Base-by-base conservation (phyloP, 2,329 filamentous ascomycete species). In the Xylaria sp. region DNA sequence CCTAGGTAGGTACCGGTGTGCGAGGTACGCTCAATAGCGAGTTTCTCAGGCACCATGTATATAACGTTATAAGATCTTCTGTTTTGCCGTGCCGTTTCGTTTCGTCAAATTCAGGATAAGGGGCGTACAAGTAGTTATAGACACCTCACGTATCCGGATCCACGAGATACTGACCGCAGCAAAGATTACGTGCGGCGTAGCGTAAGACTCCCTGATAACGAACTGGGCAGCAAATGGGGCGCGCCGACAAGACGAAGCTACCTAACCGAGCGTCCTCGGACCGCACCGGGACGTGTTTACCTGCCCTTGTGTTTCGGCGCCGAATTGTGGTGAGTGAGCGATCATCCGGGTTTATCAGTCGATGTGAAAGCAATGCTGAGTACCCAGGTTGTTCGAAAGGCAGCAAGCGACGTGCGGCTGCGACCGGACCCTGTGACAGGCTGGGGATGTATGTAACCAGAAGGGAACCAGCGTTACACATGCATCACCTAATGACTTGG, bases 361-460 rank as follows among this genome's bases (percentile, higher is more conserved):
- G 57, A 66, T 57, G 61, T 55, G 57, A 57, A 46, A 23, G 38
- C 31, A 52, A 54, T 64, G 58, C 64, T 56, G 53, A 51, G 17
- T 37, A 14, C 45, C 43, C 53, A 55, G 52, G 55, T 52, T 40
- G 59, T 55, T 57, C 35, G 33, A 37, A 38, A 40, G 56, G 21
- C 43, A 60, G 53, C 57, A 61, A 54, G 63, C 60, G 61, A 43
- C 40, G 50, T 66, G 64, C 61, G 45, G 61, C 64, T 64, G 58
- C 43, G 52, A 64, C 57, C 54, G 57, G 59, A 59, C 50, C 46
- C 57, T 61, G 61, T 53, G 63, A 55, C 51, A 53, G 49, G 55
- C 60, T 57, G 55, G 46, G 63, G 42, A 50, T 54, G 52, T 57
- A 52, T 47, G 61, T 60, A 43, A 21, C 57, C 57, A 63, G 46